Evolutionary conservation across 2,329 filamentous ascomycete species (phyloP), one percentile per base, ranked within the genome.

Genomic region (Phyllosticta ampelicida): DNA sequence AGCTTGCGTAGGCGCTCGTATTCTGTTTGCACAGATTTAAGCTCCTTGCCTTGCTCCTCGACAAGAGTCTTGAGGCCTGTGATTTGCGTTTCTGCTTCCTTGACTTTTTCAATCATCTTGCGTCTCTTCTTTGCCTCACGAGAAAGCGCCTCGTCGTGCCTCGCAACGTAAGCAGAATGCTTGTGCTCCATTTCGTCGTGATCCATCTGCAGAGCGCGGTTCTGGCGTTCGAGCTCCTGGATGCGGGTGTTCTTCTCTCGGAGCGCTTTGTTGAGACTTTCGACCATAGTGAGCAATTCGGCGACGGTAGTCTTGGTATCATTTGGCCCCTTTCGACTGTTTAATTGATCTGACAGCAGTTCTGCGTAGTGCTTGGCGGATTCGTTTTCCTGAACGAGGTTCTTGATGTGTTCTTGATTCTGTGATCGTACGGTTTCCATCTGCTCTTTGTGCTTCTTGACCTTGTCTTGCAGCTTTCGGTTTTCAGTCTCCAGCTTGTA

Each of bases 1-100:
- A 77, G 64, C 1, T 70, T 63, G 51, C 72, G 70, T 60, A 73
- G 70, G 23, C 70, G 67, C 36, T 75, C 73, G 9, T 74, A 62
- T 58, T 76, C 71, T 28, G 65, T 68, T 60, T 72, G 64, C 0
- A 67, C 56, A 8, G 62, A 63, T 20, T 65, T 64, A 0, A 71
- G 58, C 1, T 64, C 62, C 51, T 66, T 67, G 19, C 68, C 66
- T 53, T 69, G 71, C 13, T 60, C 59, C 28, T 53, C 58, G 13
- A 53, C 62, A 10, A 71, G 63, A 55, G 68, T 65, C 23, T 68
- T 63, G 5, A 71, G 63, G 20, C 70, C 64, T 6, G 60, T n/a
- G 26, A 50, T 51, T 13, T 58, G 55, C 8, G n/a, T 60, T 21
- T 71, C 70, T 21, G 61, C 61, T 29, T 64, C 60, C 49, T 63